Conservation (phyloP, 305 asterid species). For the Rubia balearica region DNA sequence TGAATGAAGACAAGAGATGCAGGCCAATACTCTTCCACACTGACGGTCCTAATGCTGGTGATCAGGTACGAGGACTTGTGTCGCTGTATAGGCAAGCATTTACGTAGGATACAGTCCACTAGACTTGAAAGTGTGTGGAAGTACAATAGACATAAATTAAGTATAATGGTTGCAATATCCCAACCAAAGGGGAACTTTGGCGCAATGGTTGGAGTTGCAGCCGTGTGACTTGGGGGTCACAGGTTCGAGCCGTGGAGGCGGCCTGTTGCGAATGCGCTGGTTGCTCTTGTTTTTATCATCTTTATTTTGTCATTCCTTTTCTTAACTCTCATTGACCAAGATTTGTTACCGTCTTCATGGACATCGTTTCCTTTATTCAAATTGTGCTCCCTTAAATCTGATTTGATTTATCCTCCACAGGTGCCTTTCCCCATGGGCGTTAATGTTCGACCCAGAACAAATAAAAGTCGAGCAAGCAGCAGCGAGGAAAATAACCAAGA, state of each 20-base stretch:
- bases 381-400: too few relatives aligned
- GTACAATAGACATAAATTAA: not conserved
- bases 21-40: slow-evolving; percentile 97
- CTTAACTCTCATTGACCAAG: too few relatives aligned
- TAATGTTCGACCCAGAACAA: slow-evolving; percentile 65
- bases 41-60: slow-evolving; percentile 99
- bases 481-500: slow-evolving; percentile 65
- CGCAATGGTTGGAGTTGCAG: too few relatives aligned
- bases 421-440: slow-evolving; percentile 99
- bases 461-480: slow-evolving; percentile 50
- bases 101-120: not conserved
- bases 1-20: slow-evolving; percentile 99
- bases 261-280: too few relatives aligned
- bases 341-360: too few relatives aligned
- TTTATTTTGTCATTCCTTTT: too few relatives aligned
- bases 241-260: too few relatives aligned
- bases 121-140: not conserved
- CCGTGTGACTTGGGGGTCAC: too few relatives aligned
- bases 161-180: not conserved
- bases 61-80: slow-evolving; percentile 55
- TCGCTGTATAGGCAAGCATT: not conserved
- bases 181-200: too few relatives aligned
- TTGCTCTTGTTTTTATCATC: too few relatives aligned
- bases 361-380: too few relatives aligned
- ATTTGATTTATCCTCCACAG: slow-evolving; percentile 34